Conservation (phyloP, 495 filamentous ascomycete genomes). For the Penicillium salamii region DNA sequence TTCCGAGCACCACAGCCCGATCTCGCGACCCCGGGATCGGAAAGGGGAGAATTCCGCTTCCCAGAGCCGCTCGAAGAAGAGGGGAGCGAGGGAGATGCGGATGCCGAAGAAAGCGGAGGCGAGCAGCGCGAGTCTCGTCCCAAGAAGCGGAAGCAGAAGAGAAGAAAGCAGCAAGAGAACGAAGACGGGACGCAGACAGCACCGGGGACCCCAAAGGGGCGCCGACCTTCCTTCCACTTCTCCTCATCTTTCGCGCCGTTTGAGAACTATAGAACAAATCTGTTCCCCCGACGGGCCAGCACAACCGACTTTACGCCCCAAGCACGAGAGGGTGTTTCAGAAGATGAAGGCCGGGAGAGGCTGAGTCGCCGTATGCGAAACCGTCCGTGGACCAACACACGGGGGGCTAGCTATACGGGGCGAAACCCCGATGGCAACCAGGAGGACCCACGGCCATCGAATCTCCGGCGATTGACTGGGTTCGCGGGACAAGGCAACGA, state of each 20-base stretch:
- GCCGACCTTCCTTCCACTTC: slow-evolving; percentile 44
- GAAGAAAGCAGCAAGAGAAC: slow-evolving; percentile 51
- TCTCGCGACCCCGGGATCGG: slow-evolving; percentile 38
- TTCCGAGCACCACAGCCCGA: slow-evolving; percentile 26
- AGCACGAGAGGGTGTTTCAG: slow-evolving; percentile 71
- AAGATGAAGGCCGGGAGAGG: slow-evolving; percentile 82
- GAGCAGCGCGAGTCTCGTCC: slow-evolving; percentile 41
- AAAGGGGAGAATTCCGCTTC: slow-evolving; percentile 51
- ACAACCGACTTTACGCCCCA: slow-evolving; percentile 64
- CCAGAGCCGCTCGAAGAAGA: slow-evolving; percentile 58
- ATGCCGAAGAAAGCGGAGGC: slow-evolving; percentile 66
- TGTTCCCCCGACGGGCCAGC: slow-evolving; percentile 65
- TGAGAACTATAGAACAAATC: slow-evolving; percentile 47
- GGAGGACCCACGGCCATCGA: slow-evolving; percentile 63
- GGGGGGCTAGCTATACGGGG: slow-evolving; percentile 55
- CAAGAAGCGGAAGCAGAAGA: slow-evolving; percentile 46
- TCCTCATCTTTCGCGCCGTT: slow-evolving; percentile 46
- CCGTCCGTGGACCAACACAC: slow-evolving; percentile 50
- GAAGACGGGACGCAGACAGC: slow-evolving; percentile 55
- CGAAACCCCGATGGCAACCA: slow-evolving; percentile 35
- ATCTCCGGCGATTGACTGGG: slow-evolving; percentile 72
- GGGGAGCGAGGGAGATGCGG: slow-evolving; percentile 70
- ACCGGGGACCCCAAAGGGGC: slow-evolving; percentile 58
- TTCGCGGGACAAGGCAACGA: slow-evolving; percentile 58
- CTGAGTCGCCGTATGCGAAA: slow-evolving; percentile 58